Base-by-base conservation (phyloP, 352 stramenopile species). In the Sclerospora graminicola region DNA sequence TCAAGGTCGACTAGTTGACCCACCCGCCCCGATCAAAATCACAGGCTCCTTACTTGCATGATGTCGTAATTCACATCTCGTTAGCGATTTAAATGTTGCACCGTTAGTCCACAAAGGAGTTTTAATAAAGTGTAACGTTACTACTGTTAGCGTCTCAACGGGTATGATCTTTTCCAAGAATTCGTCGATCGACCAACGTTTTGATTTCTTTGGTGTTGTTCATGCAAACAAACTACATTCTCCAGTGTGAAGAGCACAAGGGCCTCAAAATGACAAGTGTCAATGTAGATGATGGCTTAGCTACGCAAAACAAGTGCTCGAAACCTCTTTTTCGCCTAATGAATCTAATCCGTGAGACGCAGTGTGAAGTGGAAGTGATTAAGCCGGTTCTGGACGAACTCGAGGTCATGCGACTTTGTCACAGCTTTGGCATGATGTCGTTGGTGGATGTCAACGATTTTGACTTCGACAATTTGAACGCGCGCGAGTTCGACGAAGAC, bases 351-450 rank as follows among this genome's bases (percentile, higher is more conserved):
- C 36, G 21, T 21, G 36, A 42, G n/a, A 42, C 36, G 6, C 36
- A 42, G 23, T 42, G 81, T 32, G 74, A 79, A 20, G 60, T 71
- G 27, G 73, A 85, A 6, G 64, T 87, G 7, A 54, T 85, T 13
- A 88, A 91, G 40, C 69, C 80, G 0, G 60, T 87, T n/a, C 45
- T 89, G 9, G 46, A 83, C 21, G 77, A 91, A 41, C 28, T 76
- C 14, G 80, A 89, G 31, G 60, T 88, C 18, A 51, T 87, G 49
- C 76, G 80, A 1, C 45, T 91, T 36, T 72, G 76, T 43, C 61
- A 56, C 20, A 61, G 49, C 29, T 63, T 91, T 5, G 65, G 66
- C 2, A 62, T 75, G 57, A 51, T 85, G 36, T 47, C 62, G 4
- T 57, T 33, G 0, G 59, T 81, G 23, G 74, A 66, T n/a, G 30